Conservation (phyloP, 1,284 basidiomycete species). For the Flammula alnicola region DNA sequence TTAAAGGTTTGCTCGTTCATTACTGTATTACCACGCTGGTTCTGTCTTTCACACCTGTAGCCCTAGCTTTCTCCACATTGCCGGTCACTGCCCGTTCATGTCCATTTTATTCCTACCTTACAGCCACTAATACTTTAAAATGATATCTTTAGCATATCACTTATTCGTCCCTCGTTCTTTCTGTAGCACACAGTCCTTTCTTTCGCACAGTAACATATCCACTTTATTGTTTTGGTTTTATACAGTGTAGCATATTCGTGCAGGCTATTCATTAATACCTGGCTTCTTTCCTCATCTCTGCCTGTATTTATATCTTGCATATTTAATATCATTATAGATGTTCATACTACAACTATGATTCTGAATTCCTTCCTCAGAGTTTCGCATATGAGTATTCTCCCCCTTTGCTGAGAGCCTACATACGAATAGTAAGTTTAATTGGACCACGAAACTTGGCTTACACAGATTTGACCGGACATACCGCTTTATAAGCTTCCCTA, state of each 20-base stretch:
- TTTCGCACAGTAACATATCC: conserved; percentile 2
- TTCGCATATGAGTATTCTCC: conserved; percentile 10
- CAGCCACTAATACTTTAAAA: not conserved
- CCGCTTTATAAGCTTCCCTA: too few species aligned
- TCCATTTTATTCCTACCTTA: not conserved
- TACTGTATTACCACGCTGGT: not conserved
- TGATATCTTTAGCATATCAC: not conserved
- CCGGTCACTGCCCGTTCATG: not conserved
- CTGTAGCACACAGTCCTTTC: conserved; percentile 11
- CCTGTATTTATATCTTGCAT: conserved; percentile 1
- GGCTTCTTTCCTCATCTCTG: not conserved
- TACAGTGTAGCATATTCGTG: conserved; percentile 9
- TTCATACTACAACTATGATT: too few species aligned
- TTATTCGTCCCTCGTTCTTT: not conserved
- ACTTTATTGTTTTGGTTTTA: conserved; percentile 7
- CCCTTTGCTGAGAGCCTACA: too few species aligned
- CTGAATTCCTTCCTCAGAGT: too few species aligned
- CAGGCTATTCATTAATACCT: conserved; percentile 7
- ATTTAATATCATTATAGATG: conserved; percentile 12
- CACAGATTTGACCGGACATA: too few species aligned
- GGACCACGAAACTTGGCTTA: too few species aligned
- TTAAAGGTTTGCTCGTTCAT: conserved; percentile 4
- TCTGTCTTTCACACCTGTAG: conserved; percentile 16
- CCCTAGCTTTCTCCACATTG: conserved; percentile 14
- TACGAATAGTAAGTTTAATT: too few species aligned